Evolutionary conservation across 192 early-diverging fungal genomes (phyloP).

Genomic region (Glomus cerebriforme): DNA sequence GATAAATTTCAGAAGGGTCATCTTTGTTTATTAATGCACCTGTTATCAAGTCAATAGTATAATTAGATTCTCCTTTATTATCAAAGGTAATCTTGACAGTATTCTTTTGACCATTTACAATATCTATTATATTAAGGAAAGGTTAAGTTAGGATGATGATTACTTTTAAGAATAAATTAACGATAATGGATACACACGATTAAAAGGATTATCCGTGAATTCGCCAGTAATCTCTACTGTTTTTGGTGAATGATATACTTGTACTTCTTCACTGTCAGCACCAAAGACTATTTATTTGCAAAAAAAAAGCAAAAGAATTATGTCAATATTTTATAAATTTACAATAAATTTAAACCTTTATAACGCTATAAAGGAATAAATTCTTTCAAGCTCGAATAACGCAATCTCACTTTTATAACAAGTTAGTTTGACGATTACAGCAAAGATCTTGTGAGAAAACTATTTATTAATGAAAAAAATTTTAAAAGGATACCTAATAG

Average conservation of each 20-base stretch:
- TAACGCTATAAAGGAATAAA: background rate
- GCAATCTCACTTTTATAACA: background rate
- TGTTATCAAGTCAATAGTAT: constrained; percentile 38
- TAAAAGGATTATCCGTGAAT: constrained; percentile 46
- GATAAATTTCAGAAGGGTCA: constrained; percentile 37
- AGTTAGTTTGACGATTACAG: too few species aligned
- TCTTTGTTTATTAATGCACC: constrained; percentile 38
- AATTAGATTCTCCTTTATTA: constrained; percentile 42
- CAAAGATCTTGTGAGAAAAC: background rate
- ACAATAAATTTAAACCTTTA: too few species aligned
- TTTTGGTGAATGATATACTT: background rate
- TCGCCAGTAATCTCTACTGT: constrained; percentile 32
- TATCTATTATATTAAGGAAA: constrained; percentile 32
- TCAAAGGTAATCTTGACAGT: constrained; percentile 39
- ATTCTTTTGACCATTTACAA: constrained; percentile 50
- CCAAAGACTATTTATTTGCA: background rate
- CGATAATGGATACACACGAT: constrained; percentile 36
- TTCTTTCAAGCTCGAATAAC: too few species aligned
- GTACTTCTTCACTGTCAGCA: background rate
- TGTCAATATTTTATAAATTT: background rate
- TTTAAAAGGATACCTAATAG: background rate
- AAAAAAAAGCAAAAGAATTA: background rate
- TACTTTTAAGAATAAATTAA: background rate
- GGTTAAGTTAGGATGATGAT: background rate
- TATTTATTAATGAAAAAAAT: background rate